Conservation (phyloP, 179 eudicot genomes). For the Patellifolia procumbens region DNA sequence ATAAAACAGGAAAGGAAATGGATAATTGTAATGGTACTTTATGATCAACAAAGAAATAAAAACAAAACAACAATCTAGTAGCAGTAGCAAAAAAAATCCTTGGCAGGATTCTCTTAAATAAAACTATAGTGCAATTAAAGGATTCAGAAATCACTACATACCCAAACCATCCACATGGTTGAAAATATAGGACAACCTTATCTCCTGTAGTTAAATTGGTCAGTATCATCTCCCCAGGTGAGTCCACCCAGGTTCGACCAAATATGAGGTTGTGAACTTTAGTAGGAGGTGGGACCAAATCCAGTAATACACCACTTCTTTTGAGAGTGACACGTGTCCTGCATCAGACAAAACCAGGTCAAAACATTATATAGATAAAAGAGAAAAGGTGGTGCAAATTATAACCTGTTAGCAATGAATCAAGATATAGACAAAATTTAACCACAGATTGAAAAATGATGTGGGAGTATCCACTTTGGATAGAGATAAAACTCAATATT, state of each 20-base stretch:
- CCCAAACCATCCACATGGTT: slow-evolving; percentile 99
- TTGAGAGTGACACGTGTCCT: slow-evolving; percentile 82
- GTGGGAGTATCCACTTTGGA: not conserved
- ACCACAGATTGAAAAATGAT: not conserved
- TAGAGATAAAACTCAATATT: not conserved
- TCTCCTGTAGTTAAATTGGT: slow-evolving; percentile 88
- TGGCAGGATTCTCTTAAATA: not conserved
- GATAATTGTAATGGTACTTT: not conserved
- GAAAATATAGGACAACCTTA: slow-evolving; percentile 91
- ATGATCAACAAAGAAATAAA: not conserved
- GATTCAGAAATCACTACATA: slow-evolving; percentile 34
- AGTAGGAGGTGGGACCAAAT: slow-evolving; percentile 91
- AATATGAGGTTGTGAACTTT: slow-evolving; percentile 88
- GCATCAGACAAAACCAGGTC: slow-evolving; percentile 27
- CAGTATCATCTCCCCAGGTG: slow-evolving; percentile 92
- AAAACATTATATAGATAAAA: not conserved
- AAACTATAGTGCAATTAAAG: slow-evolving; percentile 8
- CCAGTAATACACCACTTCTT: slow-evolving; percentile 77
- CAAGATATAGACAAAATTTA: not conserved
- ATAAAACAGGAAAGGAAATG: too few relatives aligned
- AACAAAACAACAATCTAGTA: not conserved
- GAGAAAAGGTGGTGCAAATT: not conserved
- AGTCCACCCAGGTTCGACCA: slow-evolving; percentile 98
- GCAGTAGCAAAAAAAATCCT: not conserved
- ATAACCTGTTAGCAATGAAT: not conserved